Conservation (phyloP, 2,329 filamentous ascomycete species). For the Nothophoma quercina region DNA sequence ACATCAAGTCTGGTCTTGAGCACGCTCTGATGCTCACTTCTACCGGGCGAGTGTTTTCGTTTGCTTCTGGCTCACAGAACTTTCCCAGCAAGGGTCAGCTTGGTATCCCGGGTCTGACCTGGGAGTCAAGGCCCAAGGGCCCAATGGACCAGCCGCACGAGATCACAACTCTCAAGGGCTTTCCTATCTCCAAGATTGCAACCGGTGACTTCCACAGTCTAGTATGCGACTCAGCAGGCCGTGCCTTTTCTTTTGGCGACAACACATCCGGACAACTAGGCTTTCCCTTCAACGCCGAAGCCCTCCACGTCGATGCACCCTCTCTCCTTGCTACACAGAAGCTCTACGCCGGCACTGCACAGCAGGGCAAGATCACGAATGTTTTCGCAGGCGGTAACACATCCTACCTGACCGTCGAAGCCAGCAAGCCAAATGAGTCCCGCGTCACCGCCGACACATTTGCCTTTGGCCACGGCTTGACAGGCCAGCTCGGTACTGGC, state of each 20-base stretch:
- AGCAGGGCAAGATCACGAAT: slow-evolving; percentile 72
- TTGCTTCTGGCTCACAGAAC: slow-evolving; percentile 78
- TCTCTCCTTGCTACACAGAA: slow-evolving; percentile 73
- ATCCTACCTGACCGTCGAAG: slow-evolving; percentile 87
- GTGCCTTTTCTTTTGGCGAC: slow-evolving; percentile 87
- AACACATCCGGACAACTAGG: slow-evolving; percentile 92
- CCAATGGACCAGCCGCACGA: slow-evolving; percentile 85
- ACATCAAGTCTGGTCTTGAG: slow-evolving; percentile 81
- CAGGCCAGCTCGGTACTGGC: slow-evolving; percentile 82
- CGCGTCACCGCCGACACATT: slow-evolving; percentile 78
- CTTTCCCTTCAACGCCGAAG: slow-evolving; percentile 72
- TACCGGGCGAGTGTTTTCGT: slow-evolving; percentile 84
- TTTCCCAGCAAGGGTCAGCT: slow-evolving; percentile 88
- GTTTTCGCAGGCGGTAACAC: slow-evolving; percentile 87
- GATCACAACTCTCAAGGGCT: slow-evolving; percentile 73
- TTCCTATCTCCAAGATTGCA: slow-evolving; percentile 76
- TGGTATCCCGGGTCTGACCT: slow-evolving; percentile 82
- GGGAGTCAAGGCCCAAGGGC: slow-evolving; percentile 77
- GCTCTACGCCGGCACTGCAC: slow-evolving; percentile 73
- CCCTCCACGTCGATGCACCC: slow-evolving; percentile 72
- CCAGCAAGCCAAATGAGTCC: slow-evolving; percentile 66
- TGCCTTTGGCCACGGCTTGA: slow-evolving; percentile 86
- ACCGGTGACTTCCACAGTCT: slow-evolving; percentile 88
- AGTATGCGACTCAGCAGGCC: slow-evolving; percentile 76
- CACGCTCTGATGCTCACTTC: slow-evolving; percentile 87